phyloP scores from a whole-genome alignment of 2,329 filamentous ascomycete genomes.

The Zasmidium citrigriseum region DNA sequence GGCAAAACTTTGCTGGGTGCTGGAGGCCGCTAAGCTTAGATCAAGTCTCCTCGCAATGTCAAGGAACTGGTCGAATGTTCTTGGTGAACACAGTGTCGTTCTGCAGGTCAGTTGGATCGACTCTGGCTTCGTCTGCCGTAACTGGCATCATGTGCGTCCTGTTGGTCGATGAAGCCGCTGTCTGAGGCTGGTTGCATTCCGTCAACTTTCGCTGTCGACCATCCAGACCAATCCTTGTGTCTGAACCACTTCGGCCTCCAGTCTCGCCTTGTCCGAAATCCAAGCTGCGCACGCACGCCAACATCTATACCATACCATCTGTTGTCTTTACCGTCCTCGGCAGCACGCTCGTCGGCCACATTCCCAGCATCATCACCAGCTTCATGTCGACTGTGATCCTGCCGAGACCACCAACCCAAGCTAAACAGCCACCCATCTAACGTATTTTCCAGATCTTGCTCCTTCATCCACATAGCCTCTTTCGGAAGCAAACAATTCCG shows the following conservation, averaged over 20 bases:
- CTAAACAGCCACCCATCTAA: constrained; percentile 11
- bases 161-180: too few species aligned
- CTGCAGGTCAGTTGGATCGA: too few species aligned
- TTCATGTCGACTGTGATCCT: not conserved
- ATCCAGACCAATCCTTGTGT: not conserved
- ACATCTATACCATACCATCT: constrained; percentile 10
- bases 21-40: too few species aligned
- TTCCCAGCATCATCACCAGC: not conserved
- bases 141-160: too few species aligned
- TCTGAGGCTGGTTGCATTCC: too few species aligned
- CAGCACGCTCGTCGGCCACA: not conserved
- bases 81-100: too few species aligned
- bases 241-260: not conserved
- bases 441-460: not conserved
- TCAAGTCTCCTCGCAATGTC: too few species aligned
- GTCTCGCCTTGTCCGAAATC: not conserved
- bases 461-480: not conserved
- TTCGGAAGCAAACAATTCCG: not conserved
- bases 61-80: too few species aligned
- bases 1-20: not conserved
- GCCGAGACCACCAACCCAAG: constrained; percentile 6
- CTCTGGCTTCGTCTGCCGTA: too few species aligned
- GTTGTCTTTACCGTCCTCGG: not conserved
- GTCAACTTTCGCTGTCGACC: not conserved
- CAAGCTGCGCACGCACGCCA: constrained; percentile 6